Base-by-base conservation (phyloP, 116 monocot species). In the Phalaenopsis hybrid region DNA sequence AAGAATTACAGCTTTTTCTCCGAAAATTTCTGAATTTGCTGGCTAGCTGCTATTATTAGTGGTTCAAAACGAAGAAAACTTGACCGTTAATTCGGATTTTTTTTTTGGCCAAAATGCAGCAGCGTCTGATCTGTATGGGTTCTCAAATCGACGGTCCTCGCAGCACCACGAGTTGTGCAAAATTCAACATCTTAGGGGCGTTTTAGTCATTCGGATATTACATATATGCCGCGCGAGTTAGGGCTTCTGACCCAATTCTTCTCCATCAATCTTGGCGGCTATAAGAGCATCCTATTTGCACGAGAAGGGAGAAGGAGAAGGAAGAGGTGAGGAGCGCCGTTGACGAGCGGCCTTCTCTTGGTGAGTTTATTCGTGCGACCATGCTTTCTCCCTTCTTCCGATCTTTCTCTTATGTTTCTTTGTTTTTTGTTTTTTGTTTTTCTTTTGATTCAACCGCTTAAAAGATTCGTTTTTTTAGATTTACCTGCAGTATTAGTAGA, bases 281-380 rank as follows among this genome's bases (percentile, higher is more conserved):
- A 72, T 72, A 72, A 72, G 37, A 12, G 72, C 72, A 34, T 13
- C 34, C 72, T 31, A 4, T 37, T 13, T 37, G 13, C 37, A 37
- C 2, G 34, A 72, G 68, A 68, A 31, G 28, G 28, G 21, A 72
- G 34, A 72, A 72, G 4, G 13, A 12, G 72, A 72, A 11, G 15
- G 31, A 11, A 34, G 1, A 72, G 72, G 8, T 34, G 72, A 44
- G 75, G 17, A 13, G 75, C 44, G 75, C 43, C 75, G 75, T 46
- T 21, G n/a, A 75, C 75, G 1, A 45, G 75, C 75, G 75, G 75
- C 20, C 45, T 75, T 75, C 75, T 75, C 75, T 75, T 44, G 75
- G 75, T 75, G 44, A 75, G 43, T 75, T 75, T 1, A 5, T 46
- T 21, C 15, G 34, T 41, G 0, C 17, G 16, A 3, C 13, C 10